Conservation (phyloP, 768 basidiomycete genomes). For the Kwoniella newhampshirensis region DNA sequence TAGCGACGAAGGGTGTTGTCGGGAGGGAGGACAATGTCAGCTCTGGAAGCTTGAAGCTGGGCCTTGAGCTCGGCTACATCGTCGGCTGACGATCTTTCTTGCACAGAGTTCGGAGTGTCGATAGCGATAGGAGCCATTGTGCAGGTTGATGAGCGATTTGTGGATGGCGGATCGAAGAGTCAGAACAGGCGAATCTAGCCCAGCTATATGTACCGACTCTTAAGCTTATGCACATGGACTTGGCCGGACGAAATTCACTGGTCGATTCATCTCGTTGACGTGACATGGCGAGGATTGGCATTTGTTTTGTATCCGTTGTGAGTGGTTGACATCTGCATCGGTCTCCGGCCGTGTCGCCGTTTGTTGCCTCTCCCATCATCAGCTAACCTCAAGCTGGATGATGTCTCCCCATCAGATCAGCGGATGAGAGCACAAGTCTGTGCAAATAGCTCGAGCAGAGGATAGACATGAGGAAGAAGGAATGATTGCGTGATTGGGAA, state of each 20-base stretch:
- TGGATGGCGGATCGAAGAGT: neutral
- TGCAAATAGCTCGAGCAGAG: too few relatives aligned
- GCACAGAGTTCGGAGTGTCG: slow-evolving; percentile 11
- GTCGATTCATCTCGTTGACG: slow-evolving; percentile 2
- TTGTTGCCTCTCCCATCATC: too few relatives aligned
- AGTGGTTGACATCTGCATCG: too few relatives aligned
- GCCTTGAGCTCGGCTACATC: slow-evolving; percentile 23
- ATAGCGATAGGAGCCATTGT: slow-evolving; percentile 43
- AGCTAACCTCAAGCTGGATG: too few relatives aligned
- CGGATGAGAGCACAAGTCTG: too few relatives aligned
- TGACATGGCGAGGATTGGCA: slow-evolving; percentile 10
- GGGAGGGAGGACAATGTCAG: slow-evolving; percentile 26
- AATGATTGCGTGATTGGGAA: too few relatives aligned
- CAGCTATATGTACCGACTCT: neutral
- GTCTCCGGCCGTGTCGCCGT: too few relatives aligned
- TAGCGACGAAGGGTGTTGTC: slow-evolving; percentile 37
- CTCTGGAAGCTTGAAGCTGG: slow-evolving; percentile 5
- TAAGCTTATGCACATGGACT: slow-evolving; percentile 4
- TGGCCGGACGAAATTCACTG: too few relatives aligned
- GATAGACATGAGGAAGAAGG: too few relatives aligned
- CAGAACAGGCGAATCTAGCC: neutral
- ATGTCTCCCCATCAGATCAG: too few relatives aligned
- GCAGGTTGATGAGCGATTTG: neutral
- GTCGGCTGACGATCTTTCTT: slow-evolving; percentile 10
- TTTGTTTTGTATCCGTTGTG: neutral